These are phyloP conservation scores for Trypanosoma mega DNA, from an alignment of 208 protist genomes.

Conservation along the genomic window DNA sequence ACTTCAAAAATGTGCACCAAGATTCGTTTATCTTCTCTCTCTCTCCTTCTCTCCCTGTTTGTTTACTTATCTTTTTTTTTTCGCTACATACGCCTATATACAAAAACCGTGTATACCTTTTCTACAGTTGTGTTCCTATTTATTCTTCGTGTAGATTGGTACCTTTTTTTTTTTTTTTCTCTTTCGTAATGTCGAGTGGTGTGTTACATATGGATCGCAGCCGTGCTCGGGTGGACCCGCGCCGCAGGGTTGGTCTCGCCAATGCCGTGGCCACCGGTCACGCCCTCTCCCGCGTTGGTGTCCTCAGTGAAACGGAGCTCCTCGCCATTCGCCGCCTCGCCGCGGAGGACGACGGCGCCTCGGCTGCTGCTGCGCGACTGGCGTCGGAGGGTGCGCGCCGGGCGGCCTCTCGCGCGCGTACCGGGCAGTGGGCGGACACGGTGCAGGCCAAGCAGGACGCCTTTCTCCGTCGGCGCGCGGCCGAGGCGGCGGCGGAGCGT, in stretches of 20 bases:
- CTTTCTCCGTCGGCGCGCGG: slow-evolving; percentile 45
- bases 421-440: slow-evolving; percentile 66
- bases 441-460: slow-evolving; percentile 57
- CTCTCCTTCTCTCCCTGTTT: not conserved
- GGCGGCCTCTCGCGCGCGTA: slow-evolving; percentile 45
- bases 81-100: no score
- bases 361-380: slow-evolving; percentile 23
- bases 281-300: slow-evolving; percentile 46
- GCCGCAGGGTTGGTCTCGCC: slow-evolving; percentile 63
- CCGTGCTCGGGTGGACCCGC: slow-evolving; percentile 63
- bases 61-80: no score
- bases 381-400: slow-evolving; percentile 33
- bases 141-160: not conserved
- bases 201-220: slow-evolving; percentile 24
- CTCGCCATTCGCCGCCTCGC: slow-evolving; percentile 56
- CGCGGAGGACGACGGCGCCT: slow-evolving; percentile 21
- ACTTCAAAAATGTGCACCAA: not conserved
- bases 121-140: no score
- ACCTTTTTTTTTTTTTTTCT: slow-evolving; percentile 1
- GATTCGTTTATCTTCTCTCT: not conserved
- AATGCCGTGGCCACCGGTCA: slow-evolving; percentile 81
- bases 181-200: no score
- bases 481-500: slow-evolving; percentile 53
- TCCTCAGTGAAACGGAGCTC: slow-evolving; percentile 79
- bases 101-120: no score